Evolutionary conservation across 2,329 filamentous ascomycete genomes (phyloP).

Genomic region (Ophiostoma australiae): DNA sequence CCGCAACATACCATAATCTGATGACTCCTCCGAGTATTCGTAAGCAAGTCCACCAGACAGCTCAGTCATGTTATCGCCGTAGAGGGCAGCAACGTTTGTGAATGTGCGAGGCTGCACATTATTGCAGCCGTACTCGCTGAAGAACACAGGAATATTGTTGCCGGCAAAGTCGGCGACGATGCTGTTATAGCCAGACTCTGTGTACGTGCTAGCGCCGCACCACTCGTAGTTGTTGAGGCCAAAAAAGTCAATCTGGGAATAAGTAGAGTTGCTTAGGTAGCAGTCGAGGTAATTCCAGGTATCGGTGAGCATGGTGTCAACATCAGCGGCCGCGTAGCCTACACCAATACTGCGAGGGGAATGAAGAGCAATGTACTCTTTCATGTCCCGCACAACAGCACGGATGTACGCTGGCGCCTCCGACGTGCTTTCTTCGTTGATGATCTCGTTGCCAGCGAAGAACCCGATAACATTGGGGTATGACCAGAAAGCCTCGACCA

Average conservation of each 20-base stretch:
- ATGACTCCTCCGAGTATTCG: slow-evolving; percentile 91
- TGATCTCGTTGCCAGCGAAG: slow-evolving; percentile 97
- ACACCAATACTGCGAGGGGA: slow-evolving; percentile 76
- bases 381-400: slow-evolving; percentile 93
- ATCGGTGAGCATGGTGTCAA: slow-evolving; percentile 71
- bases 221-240: slow-evolving; percentile 99
- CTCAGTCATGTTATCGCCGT: slow-evolving; percentile 69
- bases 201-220: slow-evolving; percentile 81
- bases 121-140: slow-evolving; percentile 98
- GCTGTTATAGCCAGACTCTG: slow-evolving; percentile 70
- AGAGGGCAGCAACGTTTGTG: slow-evolving; percentile 84
- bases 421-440: slow-evolving; percentile 84
- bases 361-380: slow-evolving; percentile 82
- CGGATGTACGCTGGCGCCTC: slow-evolving; percentile 90
- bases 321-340: slow-evolving; percentile 94
- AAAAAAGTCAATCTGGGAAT: slow-evolving; percentile 80
- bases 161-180: slow-evolving; percentile 80
- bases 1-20: slow-evolving; percentile 69
- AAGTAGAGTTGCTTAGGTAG: slow-evolving; percentile 53
- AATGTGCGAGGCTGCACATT: slow-evolving; percentile 60
- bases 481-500: slow-evolving; percentile 73
- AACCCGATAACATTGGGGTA: slow-evolving; percentile 94
- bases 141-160: slow-evolving; percentile 94
- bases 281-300: slow-evolving; percentile 96
- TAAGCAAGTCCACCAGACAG: slow-evolving; percentile 96